Base-by-base conservation (phyloP, 106 monocot species). In the Gastrodia elata region DNA sequence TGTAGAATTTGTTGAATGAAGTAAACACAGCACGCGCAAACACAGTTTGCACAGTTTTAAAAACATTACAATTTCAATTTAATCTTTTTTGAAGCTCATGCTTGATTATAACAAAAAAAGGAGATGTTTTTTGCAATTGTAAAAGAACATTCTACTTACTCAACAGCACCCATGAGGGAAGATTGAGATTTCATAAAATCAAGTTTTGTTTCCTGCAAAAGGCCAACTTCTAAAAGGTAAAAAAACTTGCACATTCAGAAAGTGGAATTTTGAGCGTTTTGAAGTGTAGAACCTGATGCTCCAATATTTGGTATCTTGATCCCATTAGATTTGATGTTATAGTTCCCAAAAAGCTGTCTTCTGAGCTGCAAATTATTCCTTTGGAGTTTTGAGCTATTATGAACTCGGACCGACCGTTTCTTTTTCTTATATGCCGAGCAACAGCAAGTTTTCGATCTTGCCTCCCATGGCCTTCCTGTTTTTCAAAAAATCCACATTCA, bases 361-460 rank as follows among this genome's bases (percentile, higher is more conserved):
- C 90, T n/a, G 90, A 82, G 30, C 52, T 75, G 74, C 72, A 78
- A 36, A 88, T 74, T n/a, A 97, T 67, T 20, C 86, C 89, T 39
- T 83, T 84, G 38, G 73, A 68, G 70, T 83, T 90, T 77, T 90
- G 90, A 48, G 97, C 88, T 39, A 97, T 68, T 6, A 81, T 55
- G 55, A 93, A 97, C 55, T 87, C 86, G 1, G 97, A 97, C 65
- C 90, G 77, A 1, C 97, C 90, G 34, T 74, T 88, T 42, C 83
- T 77, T 73, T 92, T 78, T 44, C 82, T 79, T 52, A n/a, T 52
- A 68, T 97, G 93, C 25, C 84, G 74, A 44, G 93, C 92, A 57
- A 93, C 82, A 16, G 90, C 97, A 52, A 97, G 76, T 64, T 97
- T 97, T 70, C 97, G 49, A 70, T 97, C 90, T 74, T 93, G 93